Base-by-base conservation (phyloP, 768 basidiomycete species). In the Rhodocollybia butyracea region DNA sequence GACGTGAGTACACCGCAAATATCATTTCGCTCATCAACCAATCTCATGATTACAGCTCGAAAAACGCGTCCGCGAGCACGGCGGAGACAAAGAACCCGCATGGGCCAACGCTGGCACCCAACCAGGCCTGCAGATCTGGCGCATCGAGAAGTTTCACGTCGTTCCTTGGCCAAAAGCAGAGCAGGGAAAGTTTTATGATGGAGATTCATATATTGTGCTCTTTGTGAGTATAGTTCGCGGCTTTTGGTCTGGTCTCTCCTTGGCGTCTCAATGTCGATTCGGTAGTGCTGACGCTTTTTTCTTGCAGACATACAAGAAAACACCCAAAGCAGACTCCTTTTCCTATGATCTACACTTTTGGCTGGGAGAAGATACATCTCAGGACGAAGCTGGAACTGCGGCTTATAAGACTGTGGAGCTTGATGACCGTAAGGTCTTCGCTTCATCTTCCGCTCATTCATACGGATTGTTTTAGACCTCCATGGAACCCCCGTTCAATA, bases 401-500 rank as follows among this genome's bases (percentile, higher is more conserved):
- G 83, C 82, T 3, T 85, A 84, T 64, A 86, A 84, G 73, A 82
- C 83, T 5, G 83, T 85, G 11, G 84, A 86, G 63, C 70, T 85
- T 1, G 85, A 86, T 57, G 84, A 86, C 59, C 75, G 84, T 85
- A 50, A 50, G 80, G 72, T 4, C 8, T 39, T 11, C 12, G 19
- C 21, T 7, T n/a, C 11, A n/a, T 39, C 24, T 11, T 48, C 13
- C 3, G 3, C 11, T 30, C 11, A 26, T 29, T 41, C n/a, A 41
- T 29, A 12, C n/a, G 22, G 11, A 13, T 7, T 13, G 5, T 29
- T 1, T 24, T 57, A 85, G 82, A 81, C 61, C 74, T 85, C 6
- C 72, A 79, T 43, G 83, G 81, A n/a, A 66, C 62, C 29, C 79
- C 83, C 0, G 77, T 84, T 0, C 81, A 83, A 67, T 84, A 81